These are phyloP conservation scores for Trypanosoma lewisi DNA, from an alignment of 208 protist species.

Conservation along the genomic window DNA sequence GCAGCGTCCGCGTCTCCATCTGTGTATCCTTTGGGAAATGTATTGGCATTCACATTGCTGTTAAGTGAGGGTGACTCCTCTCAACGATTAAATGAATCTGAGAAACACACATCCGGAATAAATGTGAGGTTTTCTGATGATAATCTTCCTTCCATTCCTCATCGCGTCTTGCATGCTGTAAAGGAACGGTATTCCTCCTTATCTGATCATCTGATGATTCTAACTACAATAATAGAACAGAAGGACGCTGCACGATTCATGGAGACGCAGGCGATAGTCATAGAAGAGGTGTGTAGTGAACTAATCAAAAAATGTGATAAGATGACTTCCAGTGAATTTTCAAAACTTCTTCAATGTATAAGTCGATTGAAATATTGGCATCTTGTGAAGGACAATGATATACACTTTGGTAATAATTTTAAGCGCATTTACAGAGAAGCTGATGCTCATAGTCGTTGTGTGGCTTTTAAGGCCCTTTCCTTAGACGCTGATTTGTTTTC, in stretches of 20 bases:
- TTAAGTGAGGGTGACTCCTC: not conserved
- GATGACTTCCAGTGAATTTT: constrained; percentile 65
- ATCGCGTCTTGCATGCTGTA: constrained; percentile 10
- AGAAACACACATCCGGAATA: not conserved
- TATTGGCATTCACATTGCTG: constrained; percentile 15
- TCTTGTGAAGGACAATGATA: constrained; percentile 6
- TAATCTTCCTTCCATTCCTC: not conserved
- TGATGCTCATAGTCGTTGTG: constrained; percentile 81
- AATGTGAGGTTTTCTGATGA: not conserved
- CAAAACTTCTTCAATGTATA: constrained; percentile 52
- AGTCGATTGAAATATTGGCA: constrained; percentile 51
- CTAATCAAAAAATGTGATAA: constrained; percentile 28
- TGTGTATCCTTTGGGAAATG: constrained; percentile 15
- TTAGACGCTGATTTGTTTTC: constrained; percentile 37
- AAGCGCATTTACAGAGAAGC: constrained; percentile 33
- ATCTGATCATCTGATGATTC: constrained; percentile 14
- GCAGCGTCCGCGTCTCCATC: not conserved
- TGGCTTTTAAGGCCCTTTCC: constrained; percentile 67
- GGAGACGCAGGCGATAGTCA: not conserved
- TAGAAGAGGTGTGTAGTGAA: constrained; percentile 21
- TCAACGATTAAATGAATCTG: not conserved
- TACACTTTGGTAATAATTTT: constrained; percentile 31
- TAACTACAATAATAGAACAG: constrained; percentile 17
- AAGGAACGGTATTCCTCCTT: constrained; percentile 6
- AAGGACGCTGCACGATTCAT: not conserved